phyloP scores from a whole-genome alignment of 495 filamentous ascomycete genomes.

The Neurospora sp. region DNA sequence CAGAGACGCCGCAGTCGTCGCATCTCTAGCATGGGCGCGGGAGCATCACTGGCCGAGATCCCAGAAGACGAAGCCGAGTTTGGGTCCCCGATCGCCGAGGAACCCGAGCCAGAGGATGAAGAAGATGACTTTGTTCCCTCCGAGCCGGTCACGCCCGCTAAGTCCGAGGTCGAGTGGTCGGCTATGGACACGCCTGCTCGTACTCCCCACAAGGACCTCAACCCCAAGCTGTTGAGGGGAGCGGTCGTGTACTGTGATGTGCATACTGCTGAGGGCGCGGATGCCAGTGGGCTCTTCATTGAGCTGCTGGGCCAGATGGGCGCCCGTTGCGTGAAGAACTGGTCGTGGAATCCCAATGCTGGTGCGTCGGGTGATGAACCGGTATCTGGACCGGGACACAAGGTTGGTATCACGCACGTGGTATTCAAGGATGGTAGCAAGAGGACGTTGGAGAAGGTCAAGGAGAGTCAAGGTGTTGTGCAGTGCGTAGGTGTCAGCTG shows the following conservation, averaged over 20 bases:
- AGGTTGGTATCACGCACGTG: slow-evolving; percentile 85
- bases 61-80: not conserved
- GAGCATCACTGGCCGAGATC: not conserved
- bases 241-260: slow-evolving; percentile 88
- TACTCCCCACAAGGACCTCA: slow-evolving; percentile 41
- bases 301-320: slow-evolving; percentile 78
- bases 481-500: slow-evolving; percentile 79
- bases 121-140: not conserved
- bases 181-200: slow-evolving; percentile 44
- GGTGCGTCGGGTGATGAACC: not conserved
- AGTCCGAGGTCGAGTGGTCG: slow-evolving; percentile 36
- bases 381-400: slow-evolving; percentile 12
- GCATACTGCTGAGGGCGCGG: slow-evolving; percentile 79
- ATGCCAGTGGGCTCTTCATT: slow-evolving; percentile 74
- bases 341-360: slow-evolving; percentile 66
- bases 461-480: slow-evolving; percentile 61
- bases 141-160: slow-evolving; percentile 22
- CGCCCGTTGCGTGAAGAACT: slow-evolving; percentile 70
- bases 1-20: not conserved
- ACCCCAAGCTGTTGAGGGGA: slow-evolving; percentile 49
- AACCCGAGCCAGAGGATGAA: not conserved
- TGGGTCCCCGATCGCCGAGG: not conserved
- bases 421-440: slow-evolving; percentile 90
- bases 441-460: slow-evolving; percentile 79
- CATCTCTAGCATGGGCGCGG: not conserved